These are phyloP conservation scores for Apiospora koreana DNA, from an alignment of 2,329 filamentous ascomycete species.

Conservation along the genomic window DNA sequence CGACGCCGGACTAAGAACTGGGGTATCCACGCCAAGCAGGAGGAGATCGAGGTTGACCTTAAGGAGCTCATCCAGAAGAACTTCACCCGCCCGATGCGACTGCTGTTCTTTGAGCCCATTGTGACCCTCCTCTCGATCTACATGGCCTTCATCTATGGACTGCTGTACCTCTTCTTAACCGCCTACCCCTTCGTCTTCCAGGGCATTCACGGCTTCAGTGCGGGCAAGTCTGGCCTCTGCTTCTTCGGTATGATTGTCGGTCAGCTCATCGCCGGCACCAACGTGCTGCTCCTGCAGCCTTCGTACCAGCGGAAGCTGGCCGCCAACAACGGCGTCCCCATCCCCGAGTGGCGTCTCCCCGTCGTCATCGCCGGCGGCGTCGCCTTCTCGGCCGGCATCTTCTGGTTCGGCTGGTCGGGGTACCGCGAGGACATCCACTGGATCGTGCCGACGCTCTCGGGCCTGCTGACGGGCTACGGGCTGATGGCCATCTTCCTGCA, in stretches of 20 bases:
- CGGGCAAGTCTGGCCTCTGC: slow-evolving; percentile 72
- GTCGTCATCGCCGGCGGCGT: slow-evolving; percentile 61
- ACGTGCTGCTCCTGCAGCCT: slow-evolving; percentile 64
- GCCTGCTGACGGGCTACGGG: slow-evolving; percentile 69
- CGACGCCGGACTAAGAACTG: slow-evolving; percentile 67
- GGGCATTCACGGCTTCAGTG: slow-evolving; percentile 67
- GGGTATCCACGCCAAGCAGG: slow-evolving; percentile 72
- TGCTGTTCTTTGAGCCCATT: slow-evolving; percentile 70
- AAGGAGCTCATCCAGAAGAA: slow-evolving; percentile 65
- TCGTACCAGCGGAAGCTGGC: slow-evolving; percentile 69
- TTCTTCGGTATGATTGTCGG: slow-evolving; percentile 85
- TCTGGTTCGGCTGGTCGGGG: slow-evolving; percentile 79
- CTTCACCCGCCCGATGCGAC: slow-evolving; percentile 64
- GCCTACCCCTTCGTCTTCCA: slow-evolving; percentile 83
- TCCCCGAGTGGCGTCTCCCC: slow-evolving; percentile 69
- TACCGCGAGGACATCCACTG: slow-evolving; percentile 59
- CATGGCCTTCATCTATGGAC: slow-evolving; percentile 73
- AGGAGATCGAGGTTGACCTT: slow-evolving; percentile 70
- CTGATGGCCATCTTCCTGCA: slow-evolving; percentile 84
- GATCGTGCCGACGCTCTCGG: slow-evolving; percentile 64
- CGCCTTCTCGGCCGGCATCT: slow-evolving; percentile 64
- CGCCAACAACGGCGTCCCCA: slow-evolving; percentile 64
- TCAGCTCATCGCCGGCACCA: slow-evolving; percentile 66
- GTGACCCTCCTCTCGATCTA: slow-evolving; percentile 69
- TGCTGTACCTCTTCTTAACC: slow-evolving; percentile 81